Conservation (phyloP, 495 filamentous ascomycete genomes). For the Pyrenula aspistea region DNA sequence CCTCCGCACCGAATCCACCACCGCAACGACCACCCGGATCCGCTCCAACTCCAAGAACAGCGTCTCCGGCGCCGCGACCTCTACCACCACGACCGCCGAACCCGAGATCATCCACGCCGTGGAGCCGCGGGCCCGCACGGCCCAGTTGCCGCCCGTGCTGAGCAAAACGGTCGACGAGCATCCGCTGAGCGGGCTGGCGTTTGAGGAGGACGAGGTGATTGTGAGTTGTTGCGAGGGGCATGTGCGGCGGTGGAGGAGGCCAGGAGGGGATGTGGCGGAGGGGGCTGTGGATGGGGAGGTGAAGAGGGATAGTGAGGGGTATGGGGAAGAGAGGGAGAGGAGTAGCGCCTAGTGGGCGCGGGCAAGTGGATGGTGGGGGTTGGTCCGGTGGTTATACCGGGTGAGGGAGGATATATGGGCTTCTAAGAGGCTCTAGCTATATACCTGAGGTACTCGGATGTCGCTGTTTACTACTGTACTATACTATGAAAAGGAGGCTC, state of each 20-base stretch:
- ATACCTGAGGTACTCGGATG: no score
- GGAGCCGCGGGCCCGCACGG: slow-evolving; percentile 64
- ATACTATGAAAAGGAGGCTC: no score
- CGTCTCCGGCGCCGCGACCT: slow-evolving; percentile 58
- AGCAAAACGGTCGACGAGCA: slow-evolving; percentile 78
- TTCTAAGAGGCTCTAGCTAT: no score
- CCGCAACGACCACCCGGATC: slow-evolving; percentile 41
- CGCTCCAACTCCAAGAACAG: slow-evolving; percentile 53
- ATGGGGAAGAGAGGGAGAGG: neutral
- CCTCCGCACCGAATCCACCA: slow-evolving; percentile 56
- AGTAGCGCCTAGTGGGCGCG: no score
- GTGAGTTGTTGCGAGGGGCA: slow-evolving; percentile 73
- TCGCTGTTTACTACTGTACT: no score
- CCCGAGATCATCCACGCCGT: slow-evolving; percentile 77
- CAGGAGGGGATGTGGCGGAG: neutral
- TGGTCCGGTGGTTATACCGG: no score
- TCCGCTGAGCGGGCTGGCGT: slow-evolving; percentile 78
- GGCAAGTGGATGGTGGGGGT: no score
- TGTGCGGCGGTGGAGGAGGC: neutral
- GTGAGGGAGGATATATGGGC: no score
- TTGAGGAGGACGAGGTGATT: slow-evolving; percentile 82
- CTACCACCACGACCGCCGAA: slow-evolving; percentile 65
- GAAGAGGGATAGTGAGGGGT: neutral
- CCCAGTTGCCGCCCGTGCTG: slow-evolving; percentile 90
- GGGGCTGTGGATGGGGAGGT: neutral